phyloP scores from a whole-genome alignment of 2,329 filamentous ascomycete genomes.

The Cercospora canescens region DNA sequence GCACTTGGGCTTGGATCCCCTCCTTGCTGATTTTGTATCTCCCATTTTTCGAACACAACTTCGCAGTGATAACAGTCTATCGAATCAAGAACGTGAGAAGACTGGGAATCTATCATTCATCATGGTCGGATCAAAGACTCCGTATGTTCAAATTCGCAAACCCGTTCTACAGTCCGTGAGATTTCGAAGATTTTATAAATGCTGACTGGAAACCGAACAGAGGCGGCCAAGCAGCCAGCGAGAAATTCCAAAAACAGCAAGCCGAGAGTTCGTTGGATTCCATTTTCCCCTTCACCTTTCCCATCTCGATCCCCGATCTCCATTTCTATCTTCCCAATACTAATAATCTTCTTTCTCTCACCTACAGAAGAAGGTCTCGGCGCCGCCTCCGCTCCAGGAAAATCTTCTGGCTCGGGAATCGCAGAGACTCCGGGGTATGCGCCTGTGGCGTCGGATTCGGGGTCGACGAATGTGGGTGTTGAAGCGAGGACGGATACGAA shows the following conservation, averaged over 20 bases:
- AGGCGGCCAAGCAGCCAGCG: constrained; percentile 34
- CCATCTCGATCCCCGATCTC: background rate
- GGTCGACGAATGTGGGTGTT: constrained; percentile 35
- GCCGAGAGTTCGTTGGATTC: constrained; percentile 33
- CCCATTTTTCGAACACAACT: background rate
- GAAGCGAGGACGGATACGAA: constrained; percentile 33
- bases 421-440: constrained; percentile 31
- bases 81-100: background rate
- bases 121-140: constrained; percentile 13
- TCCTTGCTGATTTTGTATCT: background rate
- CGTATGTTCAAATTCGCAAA: too few species aligned
- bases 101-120: background rate
- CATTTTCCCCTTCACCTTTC: background rate
- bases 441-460: constrained; percentile 38
- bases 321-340: background rate
- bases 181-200: too few species aligned
- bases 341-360: too few species aligned
- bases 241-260: constrained; percentile 39
- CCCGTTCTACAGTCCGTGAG: too few species aligned
- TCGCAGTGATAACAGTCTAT: background rate
- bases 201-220: too few species aligned
- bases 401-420: constrained; percentile 26
- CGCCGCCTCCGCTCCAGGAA: constrained; percentile 35
- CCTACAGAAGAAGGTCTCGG: constrained; percentile 32
- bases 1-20: background rate